These are phyloP conservation scores for Rosa rugosa DNA, from an alignment of 306 rosid genomes.

Conservation along the genomic window DNA sequence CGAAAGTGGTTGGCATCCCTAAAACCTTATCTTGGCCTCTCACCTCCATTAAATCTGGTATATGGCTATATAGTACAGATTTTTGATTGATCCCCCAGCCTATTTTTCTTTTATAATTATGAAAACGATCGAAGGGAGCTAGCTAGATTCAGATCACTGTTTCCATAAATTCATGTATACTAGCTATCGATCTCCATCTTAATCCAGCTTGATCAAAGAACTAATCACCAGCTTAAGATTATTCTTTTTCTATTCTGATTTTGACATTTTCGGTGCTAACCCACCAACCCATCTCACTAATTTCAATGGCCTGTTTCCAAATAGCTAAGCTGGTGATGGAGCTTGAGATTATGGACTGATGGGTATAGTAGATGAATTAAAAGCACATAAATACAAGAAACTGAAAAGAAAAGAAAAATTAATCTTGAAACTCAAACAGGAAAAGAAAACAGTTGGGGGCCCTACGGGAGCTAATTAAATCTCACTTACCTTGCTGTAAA, in stretches of 20 bases:
- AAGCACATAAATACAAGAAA: not conserved
- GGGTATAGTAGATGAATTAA: not conserved
- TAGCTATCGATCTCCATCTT: conserved; percentile 20
- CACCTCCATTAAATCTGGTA: conserved; percentile 51
- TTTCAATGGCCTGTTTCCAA: conserved; percentile 35
- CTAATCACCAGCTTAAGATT: conserved; percentile 39
- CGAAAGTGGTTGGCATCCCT: conserved; percentile 48
- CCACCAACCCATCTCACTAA: conserved; percentile 58
- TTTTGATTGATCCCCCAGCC: conserved; percentile 19
- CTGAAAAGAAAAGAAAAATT: not conserved
- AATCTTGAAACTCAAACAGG: conserved; percentile 10
- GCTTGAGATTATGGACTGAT: conserved; percentile 8
- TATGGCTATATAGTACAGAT: not conserved
- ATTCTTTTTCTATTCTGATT: conserved; percentile 21
- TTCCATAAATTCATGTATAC: conserved; percentile 1
- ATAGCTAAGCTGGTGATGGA: conserved; percentile 38
- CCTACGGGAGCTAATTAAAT: conserved; percentile 30
- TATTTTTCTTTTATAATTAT: not conserved
- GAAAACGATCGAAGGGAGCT: not conserved
- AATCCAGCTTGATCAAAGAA: conserved; percentile 27
- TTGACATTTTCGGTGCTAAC: conserved; percentile 55
- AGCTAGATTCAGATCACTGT: conserved; percentile 2
- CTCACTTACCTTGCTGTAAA: conserved; percentile 30
- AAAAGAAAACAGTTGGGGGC: conserved; percentile 30
- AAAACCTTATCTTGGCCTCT: conserved; percentile 47